A percentile compares a stretch with the other conserved stretches of the same genome.
Conservation (phyloP, 106 monocot genomes). For the Dioscorea dumetorum region DNA sequence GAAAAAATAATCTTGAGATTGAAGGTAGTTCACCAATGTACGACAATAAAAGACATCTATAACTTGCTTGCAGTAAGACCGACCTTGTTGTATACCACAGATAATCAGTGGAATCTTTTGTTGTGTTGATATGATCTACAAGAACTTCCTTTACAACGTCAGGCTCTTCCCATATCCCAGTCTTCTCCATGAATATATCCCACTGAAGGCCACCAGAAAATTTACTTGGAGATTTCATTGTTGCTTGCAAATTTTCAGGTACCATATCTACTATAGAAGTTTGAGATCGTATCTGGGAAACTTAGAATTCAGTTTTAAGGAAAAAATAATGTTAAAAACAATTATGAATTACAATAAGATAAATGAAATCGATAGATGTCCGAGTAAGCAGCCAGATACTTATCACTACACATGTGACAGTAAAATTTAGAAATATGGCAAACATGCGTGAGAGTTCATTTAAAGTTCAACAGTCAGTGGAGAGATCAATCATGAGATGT, state of each 20-base stretch:
- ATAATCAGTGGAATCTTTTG: constrained; percentile 91
- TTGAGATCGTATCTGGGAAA: constrained; percentile 63
- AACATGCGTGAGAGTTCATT: no score
- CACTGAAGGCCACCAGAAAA: constrained; percentile 28
- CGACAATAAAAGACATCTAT: no score
- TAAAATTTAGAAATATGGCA: no score
- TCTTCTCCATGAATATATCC: constrained; percentile 65
- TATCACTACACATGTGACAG: no score
- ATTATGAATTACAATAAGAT: no score
- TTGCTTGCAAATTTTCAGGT: constrained; percentile 36
- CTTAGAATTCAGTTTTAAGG: neutral
- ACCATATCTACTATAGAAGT: constrained; percentile 73
- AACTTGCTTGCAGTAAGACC: neutral
- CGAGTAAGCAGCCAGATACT: no score
- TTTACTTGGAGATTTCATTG: constrained; percentile 3
- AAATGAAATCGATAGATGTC: no score
- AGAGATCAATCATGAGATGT: no score
- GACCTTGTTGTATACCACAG: constrained; percentile 97
- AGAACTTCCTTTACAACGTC: constrained; percentile 67
- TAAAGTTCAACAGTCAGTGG: no score
- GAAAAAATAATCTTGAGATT: neutral
- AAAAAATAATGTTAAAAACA: no score
- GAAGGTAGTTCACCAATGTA: no score
- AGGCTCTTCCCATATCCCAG: constrained; percentile 55
- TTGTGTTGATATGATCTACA: constrained; percentile 96